phyloP scores from a whole-genome alignment of 805 yeast species.

The Teunomyces gatunensis region DNA sequence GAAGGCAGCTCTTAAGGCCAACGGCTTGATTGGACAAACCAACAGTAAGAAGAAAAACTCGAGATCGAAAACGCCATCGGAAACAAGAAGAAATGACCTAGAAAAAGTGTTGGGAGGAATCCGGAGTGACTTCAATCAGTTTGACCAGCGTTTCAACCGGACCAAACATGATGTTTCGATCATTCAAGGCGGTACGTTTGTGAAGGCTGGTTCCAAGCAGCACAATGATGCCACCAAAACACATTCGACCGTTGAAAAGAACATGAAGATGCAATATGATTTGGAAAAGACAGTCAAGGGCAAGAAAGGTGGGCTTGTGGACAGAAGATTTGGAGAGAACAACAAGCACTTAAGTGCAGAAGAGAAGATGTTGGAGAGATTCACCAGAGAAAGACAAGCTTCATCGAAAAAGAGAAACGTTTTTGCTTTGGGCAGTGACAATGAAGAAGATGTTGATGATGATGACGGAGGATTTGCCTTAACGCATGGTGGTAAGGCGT shows the following conservation, averaged over 20 bases:
- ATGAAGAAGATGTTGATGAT: conserved; percentile 58
- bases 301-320: conserved; percentile 74
- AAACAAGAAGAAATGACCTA: conserved; percentile 68
- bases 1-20: conserved; percentile 70
- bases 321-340: conserved; percentile 90
- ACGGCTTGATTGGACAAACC: conserved; percentile 86
- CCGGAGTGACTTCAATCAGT: conserved; percentile 85
- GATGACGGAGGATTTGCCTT: conserved; percentile 47
- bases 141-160: conserved; percentile 72
- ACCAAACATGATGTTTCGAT: conserved; percentile 55
- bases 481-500: conserved; percentile 76
- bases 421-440: conserved; percentile 63
- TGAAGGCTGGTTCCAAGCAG: conserved; percentile 39
- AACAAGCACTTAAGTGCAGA: conserved; percentile 70
- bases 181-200: conserved; percentile 42
- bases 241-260: conserved; percentile 36
- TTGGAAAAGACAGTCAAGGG: conserved; percentile 61
- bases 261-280: conserved; percentile 59
- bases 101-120: conserved; percentile 53
- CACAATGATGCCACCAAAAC: conserved; percentile 32
- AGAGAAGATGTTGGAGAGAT: conserved; percentile 93
- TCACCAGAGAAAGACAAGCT: conserved; percentile 79
- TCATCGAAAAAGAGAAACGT: conserved; percentile 52
- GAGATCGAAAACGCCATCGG: conserved; percentile 52
- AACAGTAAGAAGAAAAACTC: conserved; percentile 58